Base-by-base conservation (phyloP, 2,329 filamentous ascomycete species). In the Clonostachys rhizophaga region DNA sequence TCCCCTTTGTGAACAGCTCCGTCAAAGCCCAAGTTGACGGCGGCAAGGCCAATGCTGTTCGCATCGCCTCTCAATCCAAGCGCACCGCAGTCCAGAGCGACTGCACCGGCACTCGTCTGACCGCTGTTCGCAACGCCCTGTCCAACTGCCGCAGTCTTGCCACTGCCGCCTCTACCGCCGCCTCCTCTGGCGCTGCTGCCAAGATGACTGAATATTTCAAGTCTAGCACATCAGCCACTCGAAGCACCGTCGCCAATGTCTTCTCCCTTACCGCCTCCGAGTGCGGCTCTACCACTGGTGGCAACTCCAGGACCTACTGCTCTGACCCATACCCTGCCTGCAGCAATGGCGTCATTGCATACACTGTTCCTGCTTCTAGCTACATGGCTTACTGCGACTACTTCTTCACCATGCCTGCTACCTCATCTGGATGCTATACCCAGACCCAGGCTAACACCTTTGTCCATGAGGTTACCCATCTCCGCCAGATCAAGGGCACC, bases 361-460 rank as follows among this genome's bases (percentile, higher is more conserved):
- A 84, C 61, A 84, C 82, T 0, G 63, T 83, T 5, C 78, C 79
- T 1, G 65, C 69, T 2, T 56, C 55, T 30, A 76, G 75, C 60
- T 67, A 74, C 58, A 78, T 86, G 62, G 78, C 76, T 47, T 84
- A 84, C 67, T 87, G 83, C 65, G 68, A 72, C 13, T 62, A 80
- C 17, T 83, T 76, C 65, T 87, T 83, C 68, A 74, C 58, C 41
- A 70, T 87, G 9, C 69, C 78, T 0, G 68, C 71, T 2, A 49
- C 79, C 33, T 66, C 74, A 9, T 55, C 54, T 9, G 64, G 60
- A 2, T 88, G 84, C 68, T 81, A 86, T 58, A 74, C 56, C 3
- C 83, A 87, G 64, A 84, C 86, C 58, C 79, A 84, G 65, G 79
- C 78, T 4, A 83, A 76, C 11, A 86, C 83, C 13, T 74, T 74